Percentiles rank a stretch among this genome's conserved stretches.
Conservation (phyloP, 2,329 filamentous ascomycete species). For the Massarina eburnea region DNA sequence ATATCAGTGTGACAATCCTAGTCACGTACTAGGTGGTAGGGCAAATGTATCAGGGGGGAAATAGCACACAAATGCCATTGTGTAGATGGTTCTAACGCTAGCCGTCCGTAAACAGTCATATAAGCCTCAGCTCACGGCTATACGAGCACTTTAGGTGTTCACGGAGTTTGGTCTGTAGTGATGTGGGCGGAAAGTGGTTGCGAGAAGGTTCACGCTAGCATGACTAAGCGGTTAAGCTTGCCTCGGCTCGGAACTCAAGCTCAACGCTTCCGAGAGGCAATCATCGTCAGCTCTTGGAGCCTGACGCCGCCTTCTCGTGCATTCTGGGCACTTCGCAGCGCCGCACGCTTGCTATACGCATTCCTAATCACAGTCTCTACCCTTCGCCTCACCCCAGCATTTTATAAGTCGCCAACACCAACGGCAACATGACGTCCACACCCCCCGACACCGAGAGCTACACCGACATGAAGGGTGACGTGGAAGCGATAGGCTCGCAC, state of each 20-base stretch:
- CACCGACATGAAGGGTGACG: constrained; percentile 72
- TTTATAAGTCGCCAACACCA: not conserved
- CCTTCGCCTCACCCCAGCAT: not conserved
- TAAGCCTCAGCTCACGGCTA: too few species aligned
- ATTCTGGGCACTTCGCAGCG: constrained; percentile 19
- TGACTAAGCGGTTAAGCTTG: constrained; percentile 5
- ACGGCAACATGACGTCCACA: constrained; percentile 20
- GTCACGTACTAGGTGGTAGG: too few species aligned
- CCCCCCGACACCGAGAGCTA: constrained; percentile 51
- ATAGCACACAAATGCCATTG: too few species aligned
- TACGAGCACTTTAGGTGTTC: too few species aligned
- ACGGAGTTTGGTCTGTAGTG: too few species aligned
- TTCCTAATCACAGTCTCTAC: constrained; percentile 8
- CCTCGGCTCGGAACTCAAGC: constrained; percentile 2
- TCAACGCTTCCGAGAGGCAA: constrained; percentile 2
- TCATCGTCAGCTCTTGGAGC: constrained; percentile 16
- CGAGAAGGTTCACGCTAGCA: not conserved
- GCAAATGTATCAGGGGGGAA: too few species aligned
- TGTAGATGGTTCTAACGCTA: too few species aligned
- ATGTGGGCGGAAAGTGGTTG: too few species aligned
- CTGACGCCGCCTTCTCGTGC: constrained; percentile 18
- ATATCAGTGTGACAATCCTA: too few species aligned
- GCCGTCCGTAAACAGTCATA: too few species aligned
- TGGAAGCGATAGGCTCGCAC: constrained; percentile 83
- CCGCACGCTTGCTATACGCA: constrained; percentile 3